A percentile compares a stretch with the other conserved stretches of the same genome.
Conservation (phyloP, 352 stramenopile species). For the Phytophthora kernoviae region DNA sequence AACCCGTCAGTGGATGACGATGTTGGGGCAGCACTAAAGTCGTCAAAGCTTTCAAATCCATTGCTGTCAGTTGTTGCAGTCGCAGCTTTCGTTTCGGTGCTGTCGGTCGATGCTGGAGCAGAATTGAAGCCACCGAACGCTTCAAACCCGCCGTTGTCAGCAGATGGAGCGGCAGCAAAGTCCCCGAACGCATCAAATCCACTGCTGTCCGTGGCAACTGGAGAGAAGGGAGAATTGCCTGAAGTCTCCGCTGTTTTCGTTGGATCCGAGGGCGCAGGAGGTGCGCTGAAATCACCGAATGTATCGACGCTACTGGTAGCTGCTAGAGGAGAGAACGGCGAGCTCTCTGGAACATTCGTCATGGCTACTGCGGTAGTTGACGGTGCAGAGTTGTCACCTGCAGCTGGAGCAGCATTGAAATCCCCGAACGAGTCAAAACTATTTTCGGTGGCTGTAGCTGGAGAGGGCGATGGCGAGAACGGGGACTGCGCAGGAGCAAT, state of each 20-base stretch:
- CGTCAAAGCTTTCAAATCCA: slow-evolving; percentile 27
- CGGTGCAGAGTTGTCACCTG: slow-evolving; percentile 1
- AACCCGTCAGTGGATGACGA: slow-evolving; percentile 9
- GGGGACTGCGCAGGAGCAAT: neutral
- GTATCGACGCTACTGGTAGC: neutral
- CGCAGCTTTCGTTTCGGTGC: neutral
- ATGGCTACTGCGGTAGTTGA: neutral
- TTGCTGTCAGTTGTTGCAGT: neutral
- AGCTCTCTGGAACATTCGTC: neutral
- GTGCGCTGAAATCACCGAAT: slow-evolving; percentile 11
- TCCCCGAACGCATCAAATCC: slow-evolving; percentile 16
- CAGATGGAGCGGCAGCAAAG: slow-evolving; percentile 13
- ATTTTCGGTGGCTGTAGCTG: neutral
- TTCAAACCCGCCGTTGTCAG: too few relatives aligned
- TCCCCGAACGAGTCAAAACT: slow-evolving; percentile 6
- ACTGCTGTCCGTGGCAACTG: slow-evolving; percentile 12
- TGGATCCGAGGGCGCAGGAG: neutral
- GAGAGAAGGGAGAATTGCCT: slow-evolving; percentile 23
- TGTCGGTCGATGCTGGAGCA: slow-evolving; percentile 3
- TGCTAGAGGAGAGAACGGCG: slow-evolving; percentile 1
- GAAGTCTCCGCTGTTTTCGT: slow-evolving; percentile 5
- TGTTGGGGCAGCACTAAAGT: slow-evolving; percentile 24
- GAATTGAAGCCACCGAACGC: too few relatives aligned
- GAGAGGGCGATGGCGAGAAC: neutral
- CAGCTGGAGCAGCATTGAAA: slow-evolving; percentile 3